Evolutionary conservation across 805 yeast genomes (phyloP), one percentile per base, ranked within the genome.

Genomic region (Wickerhamiella kazuoi): DNA sequence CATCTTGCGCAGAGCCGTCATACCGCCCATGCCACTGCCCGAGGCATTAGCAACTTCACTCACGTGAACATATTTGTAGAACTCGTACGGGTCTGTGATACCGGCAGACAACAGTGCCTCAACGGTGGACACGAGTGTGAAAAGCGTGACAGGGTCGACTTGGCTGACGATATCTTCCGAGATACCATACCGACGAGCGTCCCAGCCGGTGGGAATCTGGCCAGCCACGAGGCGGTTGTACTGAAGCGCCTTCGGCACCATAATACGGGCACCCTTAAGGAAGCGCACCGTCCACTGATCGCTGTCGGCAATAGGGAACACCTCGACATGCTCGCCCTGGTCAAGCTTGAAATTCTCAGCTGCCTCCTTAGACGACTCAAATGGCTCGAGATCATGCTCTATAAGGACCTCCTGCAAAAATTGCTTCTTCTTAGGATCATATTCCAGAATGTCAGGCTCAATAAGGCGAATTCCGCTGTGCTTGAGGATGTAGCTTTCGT

Each of bases 11-110:
- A 90, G 66, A 39, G 99, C 98, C 51, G 79, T 61, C 53, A 87
- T 93, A 78, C 99, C 99, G 65, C 99, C 99, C 94, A 90, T 87
- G 74, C 99, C 99, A 41, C 96, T 84, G 68, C 99, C 99, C 36
- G 94, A 79, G 72, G 97, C 86, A 73, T 87, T 93, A 68, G 98
- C 99, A 51, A 90, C 84, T 65, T 90, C 97, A 35, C 97, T 84
- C 42, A 90, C 93, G 62, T 90, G 99, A 37, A 93, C 94, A 60
- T 90, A 93, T 66, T 87, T 78, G 72, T 90, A 90, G 71, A 93
- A 83, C 68, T 90, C 99, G 61, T 84, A 90, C 47, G 99, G 98
- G 60, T 90, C 98, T 44, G 95, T 83, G 55, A 90, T 67, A 78
- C 99, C 99, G 47, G 96, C 73, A 42, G 87, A 64, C 50, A 90